Base-by-base conservation (phyloP, 2,329 filamentous ascomycete genomes). In the Trichoderma brevicompactum region DNA sequence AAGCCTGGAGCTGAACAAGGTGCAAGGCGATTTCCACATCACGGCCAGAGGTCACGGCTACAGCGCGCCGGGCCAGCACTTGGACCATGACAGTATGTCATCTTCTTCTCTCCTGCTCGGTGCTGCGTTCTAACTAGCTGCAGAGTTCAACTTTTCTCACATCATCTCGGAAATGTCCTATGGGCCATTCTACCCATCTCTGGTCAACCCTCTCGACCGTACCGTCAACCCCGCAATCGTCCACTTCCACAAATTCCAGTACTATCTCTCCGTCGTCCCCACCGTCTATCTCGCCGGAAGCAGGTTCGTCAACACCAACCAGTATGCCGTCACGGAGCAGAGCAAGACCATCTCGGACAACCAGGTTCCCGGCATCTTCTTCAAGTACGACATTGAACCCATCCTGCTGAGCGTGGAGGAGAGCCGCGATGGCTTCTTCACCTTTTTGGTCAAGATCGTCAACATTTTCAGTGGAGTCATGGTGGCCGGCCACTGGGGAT, bases 361-460 rank as follows among this genome's bases (percentile, higher is more conserved):
- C 71, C 68, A 82, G 66, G 86, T 97, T 0, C 95, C 95, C 0
- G 95, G 95, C 38, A 88, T 99, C 68, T 99, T 98, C 76, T 92
- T 99, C 85, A 99, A 98, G 81, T 99, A 96, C 80, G 94, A 98
- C 76, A 97, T 99, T 72, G 95, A 99, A 82, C 95, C 95, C 1
- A 94, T 99, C 72, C 81, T 95, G 76, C 82, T 99, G 61, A 89
- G 90, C 34, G 89, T 99, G 48, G 89, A 90, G 68, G 94, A 98
- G 80, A 87, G 88, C 73, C 87, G 93, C 74, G 89, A 89, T 65
- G 84, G 91, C 49, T 82, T 97, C 66, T 79, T 97, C 69, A 82
- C 85, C 28, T 87, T 99, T 71, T 67, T 94, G 50, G 85, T 98
- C 69, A 88, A 94, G 75, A 79, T 97, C 58, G 89, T 98, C 69